Conservation (phyloP, 805 yeast species). For the Saccharomycopsis fermentans region DNA sequence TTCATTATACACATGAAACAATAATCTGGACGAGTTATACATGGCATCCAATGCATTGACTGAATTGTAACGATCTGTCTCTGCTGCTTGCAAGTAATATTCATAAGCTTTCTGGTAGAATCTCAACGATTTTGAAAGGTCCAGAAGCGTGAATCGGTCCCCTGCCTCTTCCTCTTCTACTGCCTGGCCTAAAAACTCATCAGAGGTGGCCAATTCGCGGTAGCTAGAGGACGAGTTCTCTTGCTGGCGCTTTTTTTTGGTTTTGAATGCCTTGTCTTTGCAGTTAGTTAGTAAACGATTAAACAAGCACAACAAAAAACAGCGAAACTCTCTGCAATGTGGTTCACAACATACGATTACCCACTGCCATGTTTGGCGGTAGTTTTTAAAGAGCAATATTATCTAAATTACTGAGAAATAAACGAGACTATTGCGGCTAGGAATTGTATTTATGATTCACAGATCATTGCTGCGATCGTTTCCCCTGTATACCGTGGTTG, state of each 20-base stretch:
- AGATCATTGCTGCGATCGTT: too few species aligned
- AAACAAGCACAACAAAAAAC: neutral
- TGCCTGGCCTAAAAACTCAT: slow-evolving; percentile 47
- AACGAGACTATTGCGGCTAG: too few species aligned
- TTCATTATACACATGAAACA: slow-evolving; percentile 47
- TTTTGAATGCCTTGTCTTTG: neutral
- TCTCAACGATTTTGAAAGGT: slow-evolving; percentile 50
- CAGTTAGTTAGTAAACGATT: neutral
- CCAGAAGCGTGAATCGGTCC: slow-evolving; percentile 63
- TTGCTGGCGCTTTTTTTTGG: neutral
- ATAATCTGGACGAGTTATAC: slow-evolving; percentile 50
- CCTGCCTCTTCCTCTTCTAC: slow-evolving; percentile 62
- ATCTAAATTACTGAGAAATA: too few species aligned
- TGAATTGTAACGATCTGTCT: slow-evolving; percentile 2
- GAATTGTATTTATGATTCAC: too few species aligned
- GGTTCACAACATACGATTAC: neutral
- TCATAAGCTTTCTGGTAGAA: slow-evolving; percentile 51
- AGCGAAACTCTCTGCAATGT: too few species aligned
- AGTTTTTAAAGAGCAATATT: neutral
- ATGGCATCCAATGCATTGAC: slow-evolving; percentile 33
- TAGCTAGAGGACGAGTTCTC: neutral
- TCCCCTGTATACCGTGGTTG: too few species aligned
- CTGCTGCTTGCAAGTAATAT: slow-evolving; percentile 30
- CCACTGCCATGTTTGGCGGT: neutral
- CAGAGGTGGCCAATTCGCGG: slow-evolving; percentile 32